A percentile compares a stretch with the other conserved stretches of the same genome.
These are phyloP conservation scores for Xylariaceae sp. DNA, from an alignment of 2,329 filamentous ascomycete species.

Conservation along the genomic window DNA sequence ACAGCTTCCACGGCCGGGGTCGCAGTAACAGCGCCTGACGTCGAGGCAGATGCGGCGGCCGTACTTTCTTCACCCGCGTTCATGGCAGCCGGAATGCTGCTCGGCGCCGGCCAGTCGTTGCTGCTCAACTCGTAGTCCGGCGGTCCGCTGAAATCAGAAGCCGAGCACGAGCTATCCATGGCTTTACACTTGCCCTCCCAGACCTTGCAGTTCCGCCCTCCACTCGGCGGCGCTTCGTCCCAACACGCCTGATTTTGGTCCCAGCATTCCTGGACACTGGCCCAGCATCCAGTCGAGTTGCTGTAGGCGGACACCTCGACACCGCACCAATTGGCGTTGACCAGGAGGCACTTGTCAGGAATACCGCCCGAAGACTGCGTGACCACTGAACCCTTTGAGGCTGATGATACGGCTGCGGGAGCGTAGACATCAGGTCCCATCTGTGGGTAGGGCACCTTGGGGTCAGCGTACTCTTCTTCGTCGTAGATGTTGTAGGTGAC, in stretches of 20 bases:
- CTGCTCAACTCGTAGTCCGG: conserved; percentile 23
- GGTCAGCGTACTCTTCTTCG: neutral
- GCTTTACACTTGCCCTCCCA: conserved; percentile 59
- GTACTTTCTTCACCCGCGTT: conserved; percentile 5
- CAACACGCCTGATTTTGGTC: conserved; percentile 55
- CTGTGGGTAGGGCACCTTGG: conserved; percentile 5
- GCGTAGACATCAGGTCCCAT: conserved; percentile 29
- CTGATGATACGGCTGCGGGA: neutral
- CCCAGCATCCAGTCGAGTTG: conserved; percentile 55
- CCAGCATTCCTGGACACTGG: conserved; percentile 50
- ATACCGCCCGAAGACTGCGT: conserved; percentile 40
- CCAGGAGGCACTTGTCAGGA: conserved; percentile 51
- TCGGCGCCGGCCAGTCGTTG: conserved; percentile 8
- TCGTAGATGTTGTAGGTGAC: conserved; percentile 13
- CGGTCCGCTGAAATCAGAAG: conserved; percentile 40
- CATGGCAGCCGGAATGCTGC: conserved; percentile 9
- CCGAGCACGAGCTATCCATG: conserved; percentile 38
- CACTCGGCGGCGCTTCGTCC: conserved; percentile 50
- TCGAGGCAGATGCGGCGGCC: no score
- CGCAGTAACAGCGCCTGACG: no score
- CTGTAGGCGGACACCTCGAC: conserved; percentile 54
- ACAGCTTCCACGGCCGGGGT: no score
- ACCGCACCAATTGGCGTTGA: conserved; percentile 70
- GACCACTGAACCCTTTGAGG: conserved; percentile 6
- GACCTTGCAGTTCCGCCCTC: conserved; percentile 51